These are phyloP conservation scores for Castanea mollissima DNA, from an alignment of 306 rosid species.

Conservation along the genomic window DNA sequence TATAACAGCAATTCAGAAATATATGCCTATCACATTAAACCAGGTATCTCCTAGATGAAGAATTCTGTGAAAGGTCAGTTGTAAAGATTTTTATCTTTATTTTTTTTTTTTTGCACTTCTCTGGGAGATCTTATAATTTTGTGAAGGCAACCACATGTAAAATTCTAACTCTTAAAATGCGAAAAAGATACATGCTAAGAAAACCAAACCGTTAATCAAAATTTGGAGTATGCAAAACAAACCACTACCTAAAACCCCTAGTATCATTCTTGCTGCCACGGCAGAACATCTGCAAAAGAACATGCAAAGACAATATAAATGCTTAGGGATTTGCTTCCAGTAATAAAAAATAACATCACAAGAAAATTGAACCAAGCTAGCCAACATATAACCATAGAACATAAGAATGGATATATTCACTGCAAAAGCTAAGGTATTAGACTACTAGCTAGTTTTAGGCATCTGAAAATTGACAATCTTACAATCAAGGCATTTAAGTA, in stretches of 20 bases:
- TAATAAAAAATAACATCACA: background rate
- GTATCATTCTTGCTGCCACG: constrained; percentile 91
- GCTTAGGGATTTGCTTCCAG: constrained; percentile 19
- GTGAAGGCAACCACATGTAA: background rate
- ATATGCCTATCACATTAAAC: background rate
- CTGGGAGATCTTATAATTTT: no score
- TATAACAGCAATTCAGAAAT: background rate
- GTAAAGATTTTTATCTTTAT: no score
- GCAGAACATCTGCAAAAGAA: constrained; percentile 77
- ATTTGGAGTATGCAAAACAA: constrained; percentile 1
- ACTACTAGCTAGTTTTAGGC: background rate
- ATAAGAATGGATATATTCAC: background rate
- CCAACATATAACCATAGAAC: background rate
- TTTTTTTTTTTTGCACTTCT: no score
- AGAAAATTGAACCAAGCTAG: background rate
- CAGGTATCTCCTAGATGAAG: background rate
- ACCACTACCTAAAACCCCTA: constrained; percentile 87
- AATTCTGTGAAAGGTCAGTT: background rate
- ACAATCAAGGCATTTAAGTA: background rate
- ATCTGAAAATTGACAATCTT: background rate
- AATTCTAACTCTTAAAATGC: background rate
- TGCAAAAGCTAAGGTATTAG: background rate
- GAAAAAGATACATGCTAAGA: background rate
- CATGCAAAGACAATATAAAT: constrained; percentile 19
- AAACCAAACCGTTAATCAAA: constrained; percentile 12